Percentiles rank a stretch among this genome's conserved stretches.
Evolutionary conservation across 116 monocot genomes (phyloP).

Genomic region (Cymodocea nodosa): DNA sequence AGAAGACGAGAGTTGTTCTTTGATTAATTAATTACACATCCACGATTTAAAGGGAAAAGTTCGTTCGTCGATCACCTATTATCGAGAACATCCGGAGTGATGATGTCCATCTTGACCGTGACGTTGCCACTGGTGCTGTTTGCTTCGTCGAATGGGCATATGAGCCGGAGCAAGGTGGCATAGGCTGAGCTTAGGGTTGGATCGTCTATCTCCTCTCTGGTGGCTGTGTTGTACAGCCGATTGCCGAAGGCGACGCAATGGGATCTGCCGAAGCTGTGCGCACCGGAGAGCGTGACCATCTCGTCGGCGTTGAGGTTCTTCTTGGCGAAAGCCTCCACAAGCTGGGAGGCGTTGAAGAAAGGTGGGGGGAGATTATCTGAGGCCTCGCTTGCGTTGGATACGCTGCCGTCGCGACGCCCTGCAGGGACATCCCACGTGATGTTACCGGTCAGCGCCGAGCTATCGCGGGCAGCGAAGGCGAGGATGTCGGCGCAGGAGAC

Average conservation of each 20-base stretch:
- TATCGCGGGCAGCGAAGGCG: slow-evolving; percentile 57
- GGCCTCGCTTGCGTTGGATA: not conserved
- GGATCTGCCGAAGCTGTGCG: slow-evolving; percentile 28
- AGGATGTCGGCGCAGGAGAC: slow-evolving; percentile 77
- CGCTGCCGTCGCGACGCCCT: slow-evolving; percentile 9
- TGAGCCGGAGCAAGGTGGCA: slow-evolving; percentile 1
- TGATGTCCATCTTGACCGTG: slow-evolving; percentile 3
- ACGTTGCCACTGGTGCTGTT: too few relatives aligned
- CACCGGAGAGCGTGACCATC: slow-evolving; percentile 23
- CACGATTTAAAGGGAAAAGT: too few relatives aligned
- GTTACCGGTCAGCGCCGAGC: slow-evolving; percentile 23
- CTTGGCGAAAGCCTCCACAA: not conserved
- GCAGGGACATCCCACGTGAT: slow-evolving; percentile 13
- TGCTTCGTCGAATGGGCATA: slow-evolving; percentile 4
- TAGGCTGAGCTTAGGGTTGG: slow-evolving; percentile 7
- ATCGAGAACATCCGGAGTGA: slow-evolving; percentile 8
- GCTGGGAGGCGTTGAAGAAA: not conserved
- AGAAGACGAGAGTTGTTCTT: too few relatives aligned
- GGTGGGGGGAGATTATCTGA: not conserved
- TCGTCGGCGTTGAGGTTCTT: slow-evolving; percentile 8
- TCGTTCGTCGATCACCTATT: not conserved
- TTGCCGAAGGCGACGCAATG: slow-evolving; percentile 28
- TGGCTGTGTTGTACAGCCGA: slow-evolving; percentile 10
- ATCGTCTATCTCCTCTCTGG: not conserved
- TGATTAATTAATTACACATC: too few relatives aligned